Base-by-base conservation (phyloP, 2,329 filamentous ascomycete species). In the Xylaria sp. region DNA sequence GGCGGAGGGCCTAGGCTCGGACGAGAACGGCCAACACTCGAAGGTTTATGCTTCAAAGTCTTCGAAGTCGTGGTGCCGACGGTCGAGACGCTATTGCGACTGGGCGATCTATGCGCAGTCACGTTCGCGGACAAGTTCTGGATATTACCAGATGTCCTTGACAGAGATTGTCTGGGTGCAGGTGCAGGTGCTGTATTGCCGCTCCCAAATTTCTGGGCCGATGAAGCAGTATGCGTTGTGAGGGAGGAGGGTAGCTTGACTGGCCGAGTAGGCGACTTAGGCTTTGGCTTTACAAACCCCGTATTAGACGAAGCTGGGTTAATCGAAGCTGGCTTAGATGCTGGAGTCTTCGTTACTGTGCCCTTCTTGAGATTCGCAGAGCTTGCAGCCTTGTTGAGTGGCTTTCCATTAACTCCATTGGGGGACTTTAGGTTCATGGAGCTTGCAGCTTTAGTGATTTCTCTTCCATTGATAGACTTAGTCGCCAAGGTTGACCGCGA, bases 201-300 rank as follows among this genome's bases (percentile, higher is more conserved):
- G 28, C 66, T 77, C n/a, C 83, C 83, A 59, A 86, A 83, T 79
- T 90, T 93, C 15, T 89, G 90, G 18, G 87, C 88, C 0, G 89
- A 94, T 0, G 92, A 86, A 28, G 91, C 88, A 3, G 92, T 94
- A 39, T 90, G 91, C 6, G 90, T 89, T 28, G 86, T 91, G 36
- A 94, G 82, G 66, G 90, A 90, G 10, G 91, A 83, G 9, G 91
- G 89, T 0, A 94, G 82, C 66, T 87, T 88, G 61, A 90, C 83
- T 10, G 91, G 91, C 64, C 89, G 88, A 1, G 92, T 94, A 1
- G 90, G 90, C 12, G 91, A 93, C 79, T 89, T 90, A 49, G 85
- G 81, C 77, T 89, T 90, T 9, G 88, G 87, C 75, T 90, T 90
- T 33, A 84, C 81, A 69, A 86, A 86, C 2, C 80, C 82, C 7